Base-by-base conservation (phyloP, 495 filamentous ascomycete genomes). In the Cudoniella acicularis region DNA sequence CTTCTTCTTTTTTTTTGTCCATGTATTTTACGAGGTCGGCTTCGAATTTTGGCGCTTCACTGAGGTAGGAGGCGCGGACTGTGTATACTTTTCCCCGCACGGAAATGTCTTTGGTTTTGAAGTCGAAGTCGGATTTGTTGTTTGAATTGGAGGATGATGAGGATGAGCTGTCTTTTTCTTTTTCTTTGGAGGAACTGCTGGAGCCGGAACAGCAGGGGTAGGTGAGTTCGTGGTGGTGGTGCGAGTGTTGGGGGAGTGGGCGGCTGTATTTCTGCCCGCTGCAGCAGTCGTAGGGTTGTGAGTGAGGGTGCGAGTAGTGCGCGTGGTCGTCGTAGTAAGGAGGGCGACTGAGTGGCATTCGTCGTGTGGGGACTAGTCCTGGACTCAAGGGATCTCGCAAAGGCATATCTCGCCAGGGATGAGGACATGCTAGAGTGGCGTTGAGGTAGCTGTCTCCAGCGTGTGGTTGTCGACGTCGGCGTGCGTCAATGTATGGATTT, bases 1-100 rank as follows among this genome's bases (percentile, higher is more conserved):
- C n/a, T 2, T 61, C 57, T 27, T 61, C 61, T 10, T 20, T 47
- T 49, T 67, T 67, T 50, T 64, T 64, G 13, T 61, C 61, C 54
- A 63, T 36, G 42, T 49, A 59, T 25, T 67, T 67, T 0, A 36
- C 25, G 3, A 67, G 16, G 20, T 63, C 60, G 1, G 17, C 23
- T 43, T 67, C 61, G 57, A 67, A 64, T 25, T 64, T 67, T 1
- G 48, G 30, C 2, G 40, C 13, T 16, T 67, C 64, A 1, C 24
- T 9, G 1, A 63, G 51, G 47, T 60, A 67, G 27, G 21, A 41
- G 23, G 57, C 48, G 10, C 61, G 61, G 1, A 67, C 36, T 3
- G 22, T 11, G 22, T 56, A 47, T 2, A 50, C 40, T 49, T 58
- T 55, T n/a, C 57, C 57, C 11, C 64, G 60, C 3, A 67, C 17